These are phyloP conservation scores for Magnolia changhungtana DNA, from an alignment of 164 flowering plant species.

Conservation along the genomic window DNA sequence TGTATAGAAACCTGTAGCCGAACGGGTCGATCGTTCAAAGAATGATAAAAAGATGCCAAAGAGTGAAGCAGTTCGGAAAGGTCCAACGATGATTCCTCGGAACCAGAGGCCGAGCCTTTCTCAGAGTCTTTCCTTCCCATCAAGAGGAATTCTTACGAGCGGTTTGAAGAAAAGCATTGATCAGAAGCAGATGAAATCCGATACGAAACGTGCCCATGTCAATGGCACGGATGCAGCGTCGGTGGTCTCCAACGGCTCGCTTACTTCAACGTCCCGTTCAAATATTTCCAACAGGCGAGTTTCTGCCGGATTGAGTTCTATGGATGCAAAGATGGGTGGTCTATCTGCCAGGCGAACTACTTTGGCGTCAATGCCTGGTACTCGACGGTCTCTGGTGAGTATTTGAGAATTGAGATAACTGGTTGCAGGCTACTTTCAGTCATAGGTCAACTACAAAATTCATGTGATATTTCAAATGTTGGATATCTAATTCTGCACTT, in stretches of 20 bases:
- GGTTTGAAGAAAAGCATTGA: conserved; percentile 54
- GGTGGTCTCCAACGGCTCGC: conserved; percentile 25
- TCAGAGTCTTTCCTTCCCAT: conserved; percentile 66
- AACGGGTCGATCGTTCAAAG: conserved; percentile 24
- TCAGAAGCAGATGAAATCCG: conserved; percentile 30
- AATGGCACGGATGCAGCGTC: conserved; percentile 32
- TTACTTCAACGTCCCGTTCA: conserved; percentile 21
- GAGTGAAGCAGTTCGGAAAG: conserved; percentile 36
- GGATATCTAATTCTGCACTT: background rate
- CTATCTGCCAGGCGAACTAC: conserved; percentile 22
- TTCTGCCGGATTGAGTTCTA: conserved; percentile 32
- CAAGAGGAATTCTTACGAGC: conserved; percentile 35
- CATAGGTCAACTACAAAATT: background rate
- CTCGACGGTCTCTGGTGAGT: conserved; percentile 37
- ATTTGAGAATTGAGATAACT: background rate
- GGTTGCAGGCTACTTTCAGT: background rate
- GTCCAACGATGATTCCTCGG: conserved; percentile 20
- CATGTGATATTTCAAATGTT: background rate
- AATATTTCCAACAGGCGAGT: conserved; percentile 14
- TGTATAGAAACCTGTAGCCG: conserved; percentile 32
- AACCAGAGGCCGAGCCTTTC: conserved; percentile 39
- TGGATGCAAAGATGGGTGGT: conserved; percentile 22
- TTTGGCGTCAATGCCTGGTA: conserved; percentile 26
- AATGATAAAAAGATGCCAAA: conserved; percentile 28
- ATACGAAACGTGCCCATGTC: conserved; percentile 25